Percentiles rank a stretch among this genome's conserved stretches.
These are phyloP conservation scores for Endocladia muricata DNA, from an alignment of 31 red algal species.

Conservation along the genomic window DNA sequence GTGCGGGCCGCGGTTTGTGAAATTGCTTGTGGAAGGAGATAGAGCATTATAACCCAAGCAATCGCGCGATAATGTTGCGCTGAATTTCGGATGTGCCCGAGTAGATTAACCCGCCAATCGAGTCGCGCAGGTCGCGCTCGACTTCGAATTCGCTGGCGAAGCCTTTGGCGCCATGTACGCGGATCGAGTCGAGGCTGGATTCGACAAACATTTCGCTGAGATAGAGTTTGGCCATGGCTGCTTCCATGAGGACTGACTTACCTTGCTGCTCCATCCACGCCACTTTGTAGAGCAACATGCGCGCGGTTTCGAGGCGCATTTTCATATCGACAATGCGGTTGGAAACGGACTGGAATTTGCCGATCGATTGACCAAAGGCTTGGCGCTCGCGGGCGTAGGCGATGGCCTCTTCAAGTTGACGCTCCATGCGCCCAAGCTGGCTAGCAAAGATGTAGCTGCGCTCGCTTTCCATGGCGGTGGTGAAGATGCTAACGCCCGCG, in stretches of 20 bases:
- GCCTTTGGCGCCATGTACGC: too few species aligned
- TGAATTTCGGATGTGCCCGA: too few species aligned
- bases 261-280: neutral
- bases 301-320: neutral
- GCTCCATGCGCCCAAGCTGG: slow-evolving; percentile 3
- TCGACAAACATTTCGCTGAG: neutral
- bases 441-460: slow-evolving; percentile 1
- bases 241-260: neutral
- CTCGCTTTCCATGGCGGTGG: too few species aligned
- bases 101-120: too few species aligned
- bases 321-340: slow-evolving; percentile 10
- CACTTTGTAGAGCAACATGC: slow-evolving; percentile 8
- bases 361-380: slow-evolving; percentile 20
- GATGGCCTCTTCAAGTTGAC: slow-evolving; percentile 3
- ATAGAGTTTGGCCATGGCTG: neutral
- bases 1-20: too few species aligned
- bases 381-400: neutral
- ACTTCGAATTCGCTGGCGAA: too few species aligned
- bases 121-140: too few species aligned
- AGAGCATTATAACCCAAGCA: too few species aligned
- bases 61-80: too few species aligned
- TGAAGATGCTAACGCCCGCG: too few species aligned
- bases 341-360: slow-evolving; percentile 8
- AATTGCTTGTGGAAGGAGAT: too few species aligned
- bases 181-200: neutral